These are phyloP conservation scores for Nakazawaea ambrosiae DNA, from an alignment of 805 yeast species.

Conservation along the genomic window DNA sequence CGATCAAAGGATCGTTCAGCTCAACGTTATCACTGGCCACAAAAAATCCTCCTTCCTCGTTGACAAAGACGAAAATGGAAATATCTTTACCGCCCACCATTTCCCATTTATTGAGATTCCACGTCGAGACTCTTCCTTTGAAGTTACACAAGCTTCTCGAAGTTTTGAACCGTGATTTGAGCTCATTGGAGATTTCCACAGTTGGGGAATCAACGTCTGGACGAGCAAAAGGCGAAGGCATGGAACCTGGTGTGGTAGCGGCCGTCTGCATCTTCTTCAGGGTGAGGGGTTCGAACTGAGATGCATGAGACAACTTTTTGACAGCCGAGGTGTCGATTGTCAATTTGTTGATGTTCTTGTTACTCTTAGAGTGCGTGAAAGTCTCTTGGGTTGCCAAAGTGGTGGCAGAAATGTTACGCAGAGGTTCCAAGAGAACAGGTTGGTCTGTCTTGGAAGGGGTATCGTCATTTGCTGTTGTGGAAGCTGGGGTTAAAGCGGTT, in stretches of 20 bases:
- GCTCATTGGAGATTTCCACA: slow-evolving; percentile 3
- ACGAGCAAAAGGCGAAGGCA: slow-evolving; percentile 11
- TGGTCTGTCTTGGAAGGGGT: no score
- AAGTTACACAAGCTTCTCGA: slow-evolving; percentile 14
- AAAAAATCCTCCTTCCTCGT: slow-evolving; percentile 6
- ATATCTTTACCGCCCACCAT: slow-evolving; percentile 13
- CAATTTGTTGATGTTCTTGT: slow-evolving; percentile 7
- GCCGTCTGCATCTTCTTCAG: not conserved
- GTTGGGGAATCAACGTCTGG: slow-evolving; percentile 6
- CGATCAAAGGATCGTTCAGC: slow-evolving; percentile 11
- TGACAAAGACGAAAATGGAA: slow-evolving; percentile 2
- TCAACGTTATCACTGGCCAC: slow-evolving; percentile 3
- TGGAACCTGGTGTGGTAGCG: slow-evolving; percentile 4
- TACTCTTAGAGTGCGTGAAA: slow-evolving; percentile 2
- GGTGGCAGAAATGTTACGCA: not conserved
- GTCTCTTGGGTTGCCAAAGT: slow-evolving; percentile 9
- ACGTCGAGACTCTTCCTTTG: slow-evolving; percentile 19
- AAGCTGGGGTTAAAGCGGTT: no score
- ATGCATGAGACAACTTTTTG: not conserved
- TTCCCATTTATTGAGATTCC: slow-evolving; percentile 23
- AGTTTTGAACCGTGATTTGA: slow-evolving; percentile 1
- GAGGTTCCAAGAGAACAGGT: not conserved
- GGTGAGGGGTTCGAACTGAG: not conserved
- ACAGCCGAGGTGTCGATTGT: slow-evolving; percentile 4
- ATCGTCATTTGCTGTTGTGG: no score